Percentiles rank a stretch among this genome's conserved stretches.
Evolutionary conservation across 208 protist genomes (phyloP).

Genomic region (Acanthamoeba healyi): DNA sequence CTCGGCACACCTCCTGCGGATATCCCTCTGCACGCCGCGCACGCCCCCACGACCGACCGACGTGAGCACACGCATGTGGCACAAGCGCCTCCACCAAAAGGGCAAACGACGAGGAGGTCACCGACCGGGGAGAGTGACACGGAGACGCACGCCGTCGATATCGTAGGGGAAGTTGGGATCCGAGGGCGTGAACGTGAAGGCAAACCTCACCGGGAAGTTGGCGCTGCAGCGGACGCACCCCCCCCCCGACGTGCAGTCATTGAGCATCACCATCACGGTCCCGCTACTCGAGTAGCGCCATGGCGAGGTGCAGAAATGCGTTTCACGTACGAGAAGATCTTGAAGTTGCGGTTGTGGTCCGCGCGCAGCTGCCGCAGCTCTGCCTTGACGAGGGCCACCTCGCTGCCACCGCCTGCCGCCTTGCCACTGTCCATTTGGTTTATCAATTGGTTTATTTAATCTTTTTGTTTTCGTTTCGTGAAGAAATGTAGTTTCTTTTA

Average conservation of each 20-base stretch:
- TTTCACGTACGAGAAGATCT: background rate
- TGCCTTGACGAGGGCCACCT: conserved; percentile 44
- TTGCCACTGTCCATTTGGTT: background rate
- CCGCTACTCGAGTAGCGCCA: no score
- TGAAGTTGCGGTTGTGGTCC: conserved; percentile 21
- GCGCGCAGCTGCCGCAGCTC: background rate
- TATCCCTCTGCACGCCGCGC: background rate
- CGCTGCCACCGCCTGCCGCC: background rate
- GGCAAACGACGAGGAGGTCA: background rate
- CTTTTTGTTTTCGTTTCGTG: background rate
- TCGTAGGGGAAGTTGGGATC: conserved; percentile 59
- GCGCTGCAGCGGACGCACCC: background rate
- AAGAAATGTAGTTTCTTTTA: background rate
- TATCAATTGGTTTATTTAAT: background rate
- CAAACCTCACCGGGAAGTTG: conserved; percentile 28
- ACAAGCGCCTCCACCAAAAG: background rate
- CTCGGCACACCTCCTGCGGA: background rate
- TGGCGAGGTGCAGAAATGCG: no score
- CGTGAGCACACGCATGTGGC: background rate
- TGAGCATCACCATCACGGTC: no score
- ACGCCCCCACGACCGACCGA: no score
- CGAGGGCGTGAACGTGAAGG: conserved; percentile 38
- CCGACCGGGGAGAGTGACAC: background rate
- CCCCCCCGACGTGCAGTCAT: background rate
- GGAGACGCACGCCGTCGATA: conserved; percentile 43